These are phyloP conservation scores for Daldinia decipiens DNA, from an alignment of 495 filamentous ascomycete species.

Conservation along the genomic window DNA sequence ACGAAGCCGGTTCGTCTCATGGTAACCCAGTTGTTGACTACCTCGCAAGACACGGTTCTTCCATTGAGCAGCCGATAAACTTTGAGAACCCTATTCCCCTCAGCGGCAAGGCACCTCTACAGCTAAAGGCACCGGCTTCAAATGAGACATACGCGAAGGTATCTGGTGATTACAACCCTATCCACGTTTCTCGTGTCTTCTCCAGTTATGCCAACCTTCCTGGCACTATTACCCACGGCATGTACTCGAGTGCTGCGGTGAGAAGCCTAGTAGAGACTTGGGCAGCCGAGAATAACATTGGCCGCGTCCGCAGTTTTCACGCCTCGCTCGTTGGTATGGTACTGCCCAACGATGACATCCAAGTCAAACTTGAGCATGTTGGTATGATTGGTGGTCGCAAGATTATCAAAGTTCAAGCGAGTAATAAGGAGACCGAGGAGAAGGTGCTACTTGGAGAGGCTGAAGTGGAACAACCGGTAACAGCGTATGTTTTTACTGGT, in stretches of 20 bases:
- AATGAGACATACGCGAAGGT: constrained; percentile 98
- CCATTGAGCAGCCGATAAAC: constrained; percentile 95
- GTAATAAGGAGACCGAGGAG: constrained; percentile 92
- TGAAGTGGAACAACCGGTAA: constrained; percentile 98
- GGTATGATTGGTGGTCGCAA: constrained; percentile 98
- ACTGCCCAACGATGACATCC: constrained; percentile 91
- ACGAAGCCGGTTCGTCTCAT: constrained; percentile 87
- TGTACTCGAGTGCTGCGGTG: constrained; percentile 99
- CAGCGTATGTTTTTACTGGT: constrained; percentile 96
- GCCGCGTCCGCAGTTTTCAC: constrained; percentile 96
- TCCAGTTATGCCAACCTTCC: constrained; percentile 92
- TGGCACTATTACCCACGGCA: constrained; percentile 97
- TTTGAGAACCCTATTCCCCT: constrained; percentile 98
- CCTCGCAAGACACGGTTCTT: constrained; percentile 88
- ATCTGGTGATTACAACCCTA: constrained; percentile 98
- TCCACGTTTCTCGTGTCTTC: constrained; percentile 97
- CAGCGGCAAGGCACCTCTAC: constrained; percentile 87
- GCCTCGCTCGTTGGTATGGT: constrained; percentile 97
- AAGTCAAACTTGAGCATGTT: constrained; percentile 92
- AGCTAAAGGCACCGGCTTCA: constrained; percentile 89
- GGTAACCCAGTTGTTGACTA: constrained; percentile 98
- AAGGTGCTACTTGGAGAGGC: constrained; percentile 95
- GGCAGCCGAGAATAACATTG: constrained; percentile 98
- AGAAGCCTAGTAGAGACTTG: constrained; percentile 97
- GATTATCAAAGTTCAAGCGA: constrained; percentile 97